Base-by-base conservation (phyloP, 331 rosid species). In the Telfairia occidentalis region DNA sequence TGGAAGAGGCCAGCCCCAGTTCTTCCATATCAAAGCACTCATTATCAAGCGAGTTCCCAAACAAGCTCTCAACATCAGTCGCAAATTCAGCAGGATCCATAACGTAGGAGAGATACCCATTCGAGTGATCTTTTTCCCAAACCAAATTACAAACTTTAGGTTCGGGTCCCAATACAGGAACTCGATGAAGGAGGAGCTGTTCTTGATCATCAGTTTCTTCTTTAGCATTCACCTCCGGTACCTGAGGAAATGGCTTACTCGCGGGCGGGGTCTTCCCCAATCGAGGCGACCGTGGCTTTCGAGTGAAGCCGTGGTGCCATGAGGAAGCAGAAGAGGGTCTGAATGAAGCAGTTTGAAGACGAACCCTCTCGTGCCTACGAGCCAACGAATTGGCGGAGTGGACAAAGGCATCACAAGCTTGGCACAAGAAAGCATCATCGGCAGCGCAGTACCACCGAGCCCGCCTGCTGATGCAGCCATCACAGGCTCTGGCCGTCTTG, bases 401-500 rank as follows among this genome's bases (percentile, higher is more conserved):
- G 2, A 95, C 96, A 0, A 84, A 83, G 26, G 89, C 84, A 84
- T 95, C 97, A 28, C 99, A 95, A 2, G 89, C 57, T 59, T 88
- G 90, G 64, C 99, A 95, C n/a, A 95, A 88, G 69, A 95, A 95
- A 46, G 96, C 99, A 63, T 95, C 99, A 63, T 95, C 99, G 7
- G 99, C 96, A 1, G 97, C 96, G 38, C 99, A 95, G 64, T 90
- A 95, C 99, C 97, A 92, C 0, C 99, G 90, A 8, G 99, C 99
- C 2, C 99, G 80, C 78, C 87, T 90, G 3, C 82, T 84, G 16
- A 92, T 82, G 77, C 99, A 95, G 85, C 87, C 86, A 21, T 95
- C 99, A 34, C 99, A 95, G 7, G 96, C 96, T 74, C 99, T 82
- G 4, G 92, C 96, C 0, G 96, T 90, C 74, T 90, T 92, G 16